Conservation (phyloP, 192 early-diverging fungal genomes). For the Mortierella claussenii region DNA sequence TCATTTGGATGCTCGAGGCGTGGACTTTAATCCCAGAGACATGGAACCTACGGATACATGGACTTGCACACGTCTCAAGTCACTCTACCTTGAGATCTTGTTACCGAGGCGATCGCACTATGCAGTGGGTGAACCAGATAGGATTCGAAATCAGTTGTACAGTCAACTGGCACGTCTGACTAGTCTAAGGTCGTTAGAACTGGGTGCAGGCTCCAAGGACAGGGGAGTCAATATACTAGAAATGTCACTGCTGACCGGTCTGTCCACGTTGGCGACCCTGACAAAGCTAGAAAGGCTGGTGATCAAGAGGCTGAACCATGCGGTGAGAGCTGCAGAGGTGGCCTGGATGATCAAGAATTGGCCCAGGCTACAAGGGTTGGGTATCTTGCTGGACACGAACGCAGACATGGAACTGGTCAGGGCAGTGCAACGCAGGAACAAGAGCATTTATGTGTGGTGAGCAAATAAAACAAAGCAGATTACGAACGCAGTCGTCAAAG, state of each 20-base stretch:
- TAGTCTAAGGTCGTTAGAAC: slow-evolving; percentile 2
- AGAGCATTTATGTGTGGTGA: slow-evolving; percentile 24
- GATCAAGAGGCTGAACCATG: slow-evolving; percentile 35
- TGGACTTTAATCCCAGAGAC: slow-evolving; percentile 40
- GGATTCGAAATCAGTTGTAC: slow-evolving; percentile 20
- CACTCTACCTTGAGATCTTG: slow-evolving; percentile 23
- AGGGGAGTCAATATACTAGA: slow-evolving; percentile 33
- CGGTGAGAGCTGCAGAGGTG: slow-evolving; percentile 18
- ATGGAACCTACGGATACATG: slow-evolving; percentile 33
- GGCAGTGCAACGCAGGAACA: not conserved
- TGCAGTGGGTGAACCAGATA: slow-evolving; percentile 13
- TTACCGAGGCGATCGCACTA: slow-evolving; percentile 31
- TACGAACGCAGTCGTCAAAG: too few relatives aligned
- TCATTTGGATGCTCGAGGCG: slow-evolving; percentile 19
- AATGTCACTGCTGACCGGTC: slow-evolving; percentile 42
- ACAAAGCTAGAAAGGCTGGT: slow-evolving; percentile 12
- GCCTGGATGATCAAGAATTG: slow-evolving; percentile 30
- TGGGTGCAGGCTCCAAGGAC: slow-evolving; percentile 31
- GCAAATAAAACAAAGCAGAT: not conserved
- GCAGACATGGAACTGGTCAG: slow-evolving; percentile 19
- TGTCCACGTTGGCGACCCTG: slow-evolving; percentile 5
- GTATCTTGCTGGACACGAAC: slow-evolving; percentile 22
- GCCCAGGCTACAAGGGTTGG: slow-evolving; percentile 15
- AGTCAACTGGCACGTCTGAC: slow-evolving; percentile 18
- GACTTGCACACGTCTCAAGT: slow-evolving; percentile 6